Evolutionary conservation across 306 rosid genomes (phyloP), one percentile per base, ranked within the genome.

Genomic region (Medicago lupulina): DNA sequence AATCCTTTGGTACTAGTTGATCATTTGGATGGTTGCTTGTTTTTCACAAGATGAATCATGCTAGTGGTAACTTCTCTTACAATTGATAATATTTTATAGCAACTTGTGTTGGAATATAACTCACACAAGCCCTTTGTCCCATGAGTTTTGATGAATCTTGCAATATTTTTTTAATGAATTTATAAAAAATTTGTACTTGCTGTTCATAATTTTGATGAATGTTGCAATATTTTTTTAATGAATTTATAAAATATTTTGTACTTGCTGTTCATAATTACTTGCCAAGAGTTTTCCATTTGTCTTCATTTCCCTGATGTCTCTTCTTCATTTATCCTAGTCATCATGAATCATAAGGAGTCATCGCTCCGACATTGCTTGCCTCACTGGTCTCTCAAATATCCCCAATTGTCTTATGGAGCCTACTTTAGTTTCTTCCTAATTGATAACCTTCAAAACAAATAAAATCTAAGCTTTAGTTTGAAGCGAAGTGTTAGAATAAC

Each of bases 381-480:
- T 21, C 34, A 15, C 23, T 67, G 57, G 44, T 63, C 23, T 43
- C 60, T 76, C 25, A 55, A 63, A 65, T 55, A 66, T 66, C 38
- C 19, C 38, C 34, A 9, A 21, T 62, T 28, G n/a, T 31, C 55
- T 74, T 71, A 47, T 10, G 5, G 25, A 65, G 13, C 44, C 64
- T 55, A 19, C 41, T 50, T 40, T n/a, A 65, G 39, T 53, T 28
- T 74, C 13, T 71, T 55, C 4, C 16, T 7, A 19, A 23, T 9
- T 46, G 38, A 46, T 46, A 47, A 69, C 59, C 54, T 69, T 64
- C 47, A 58, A 14, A 7, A 58, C 39, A 18, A 17, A n/a, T 66
- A 19, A 75, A 38, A 53, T n/a, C 65, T 39, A 65, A 53, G 57
- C 17, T 67, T 77, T 43, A 55, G 39, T 63, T 41, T 23, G 39